phyloP scores from a whole-genome alignment of 352 stramenopile species.

The Phytophthora syringae region DNA sequence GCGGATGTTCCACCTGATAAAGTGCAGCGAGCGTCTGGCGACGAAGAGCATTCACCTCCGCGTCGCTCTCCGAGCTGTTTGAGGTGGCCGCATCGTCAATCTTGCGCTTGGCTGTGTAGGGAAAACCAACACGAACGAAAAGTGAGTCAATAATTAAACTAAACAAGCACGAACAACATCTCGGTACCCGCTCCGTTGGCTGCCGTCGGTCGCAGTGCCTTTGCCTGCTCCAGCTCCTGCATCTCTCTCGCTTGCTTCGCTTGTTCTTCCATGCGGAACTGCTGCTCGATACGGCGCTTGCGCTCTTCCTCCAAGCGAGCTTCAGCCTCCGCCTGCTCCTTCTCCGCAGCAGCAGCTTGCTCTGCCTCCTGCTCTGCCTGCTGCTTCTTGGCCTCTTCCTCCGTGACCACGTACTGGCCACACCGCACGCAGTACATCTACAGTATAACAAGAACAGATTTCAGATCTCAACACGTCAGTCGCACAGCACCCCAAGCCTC shows the following conservation, averaged over 20 bases:
- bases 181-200: conserved; percentile 36
- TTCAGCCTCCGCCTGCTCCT: conserved; percentile 47
- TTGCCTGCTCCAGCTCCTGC: conserved; percentile 44
- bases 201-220: conserved; percentile 4
- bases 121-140: background rate
- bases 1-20: conserved; percentile 76
- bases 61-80: conserved; percentile 33
- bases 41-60: conserved; percentile 55
- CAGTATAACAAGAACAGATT: background rate
- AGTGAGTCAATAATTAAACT: background rate
- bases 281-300: conserved; percentile 59
- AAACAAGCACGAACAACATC: conserved; percentile 1
- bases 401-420: conserved; percentile 75
- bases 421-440: conserved; percentile 85
- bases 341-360: conserved; percentile 48
- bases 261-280: conserved; percentile 75
- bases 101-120: conserved; percentile 53
- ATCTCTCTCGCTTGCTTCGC: conserved; percentile 58
- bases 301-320: conserved; percentile 43
- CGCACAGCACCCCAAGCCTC: background rate
- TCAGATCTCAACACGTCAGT: background rate
- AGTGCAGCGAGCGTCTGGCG: conserved; percentile 65
- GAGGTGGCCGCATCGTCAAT: conserved; percentile 30
- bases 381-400: conserved; percentile 70
- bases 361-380: conserved; percentile 48